phyloP scores from a whole-genome alignment of 2,329 filamentous ascomycete species.

The Clarireedia sp. region DNA sequence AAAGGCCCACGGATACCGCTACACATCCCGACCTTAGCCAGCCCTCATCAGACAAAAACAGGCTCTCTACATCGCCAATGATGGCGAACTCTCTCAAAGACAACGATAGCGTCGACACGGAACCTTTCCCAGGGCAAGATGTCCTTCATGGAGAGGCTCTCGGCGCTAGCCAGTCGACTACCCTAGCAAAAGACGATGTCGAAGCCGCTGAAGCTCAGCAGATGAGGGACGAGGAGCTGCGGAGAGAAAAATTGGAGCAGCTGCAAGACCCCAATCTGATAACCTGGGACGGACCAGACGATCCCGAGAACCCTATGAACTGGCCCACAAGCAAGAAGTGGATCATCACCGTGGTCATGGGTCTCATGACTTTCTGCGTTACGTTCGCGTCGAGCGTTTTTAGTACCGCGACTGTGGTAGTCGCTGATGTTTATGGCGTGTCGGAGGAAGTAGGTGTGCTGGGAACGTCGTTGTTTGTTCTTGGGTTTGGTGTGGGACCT shows the following conservation, averaged over 20 bases:
- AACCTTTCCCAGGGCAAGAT: neutral
- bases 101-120: neutral
- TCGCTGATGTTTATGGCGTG: slow-evolving; percentile 18
- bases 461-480: slow-evolving; percentile 57
- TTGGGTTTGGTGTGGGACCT: slow-evolving; percentile 65
- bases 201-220: slow-evolving; percentile 1
- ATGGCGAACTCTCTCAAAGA: neutral
- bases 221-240: neutral
- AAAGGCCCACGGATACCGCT: neutral
- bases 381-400: slow-evolving; percentile 28
- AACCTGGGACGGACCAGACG: slow-evolving; percentile 12
- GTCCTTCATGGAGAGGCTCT: neutral
- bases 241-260: neutral
- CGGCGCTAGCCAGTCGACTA: neutral
- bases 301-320: slow-evolving; percentile 13
- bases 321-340: slow-evolving; percentile 23
- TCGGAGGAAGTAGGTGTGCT: slow-evolving; percentile 46
- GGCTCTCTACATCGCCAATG: neutral
- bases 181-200: neutral
- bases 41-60: neutral
- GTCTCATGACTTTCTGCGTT: slow-evolving; percentile 30
- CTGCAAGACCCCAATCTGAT: slow-evolving; percentile 10
- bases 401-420: slow-evolving; percentile 18
- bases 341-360: slow-evolving; percentile 23
- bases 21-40: neutral